A percentile compares a stretch with the other conserved stretches of the same genome.
These are phyloP conservation scores for Fusarium neocosmosporiellum DNA, from an alignment of 2,329 filamentous ascomycete genomes.

Conservation along the genomic window DNA sequence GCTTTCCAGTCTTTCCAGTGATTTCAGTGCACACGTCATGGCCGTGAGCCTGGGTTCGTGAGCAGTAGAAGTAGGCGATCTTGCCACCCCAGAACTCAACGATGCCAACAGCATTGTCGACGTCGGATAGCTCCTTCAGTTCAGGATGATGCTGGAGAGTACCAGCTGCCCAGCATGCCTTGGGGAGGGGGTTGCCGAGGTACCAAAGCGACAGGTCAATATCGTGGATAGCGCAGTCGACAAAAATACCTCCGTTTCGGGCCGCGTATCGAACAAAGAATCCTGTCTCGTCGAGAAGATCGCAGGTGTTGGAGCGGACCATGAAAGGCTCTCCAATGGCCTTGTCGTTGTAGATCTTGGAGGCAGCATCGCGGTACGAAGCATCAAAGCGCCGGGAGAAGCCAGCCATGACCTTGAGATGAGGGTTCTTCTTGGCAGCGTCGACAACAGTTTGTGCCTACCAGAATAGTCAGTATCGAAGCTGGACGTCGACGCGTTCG, in stretches of 20 bases:
- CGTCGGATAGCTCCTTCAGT: slow-evolving; percentile 40
- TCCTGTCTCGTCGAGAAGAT: slow-evolving; percentile 71
- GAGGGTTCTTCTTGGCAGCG: slow-evolving; percentile 63
- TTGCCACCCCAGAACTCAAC: slow-evolving; percentile 74
- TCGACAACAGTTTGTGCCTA: slow-evolving; percentile 70
- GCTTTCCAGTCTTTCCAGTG: slow-evolving; percentile 73
- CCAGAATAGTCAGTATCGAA: fast-evolving
- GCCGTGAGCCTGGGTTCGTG: slow-evolving; percentile 74
- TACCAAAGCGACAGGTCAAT: slow-evolving; percentile 57
- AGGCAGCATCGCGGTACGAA: slow-evolving; percentile 70
- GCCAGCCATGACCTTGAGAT: slow-evolving; percentile 69
- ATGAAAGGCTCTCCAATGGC: slow-evolving; percentile 69
- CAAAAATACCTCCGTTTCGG: slow-evolving; percentile 74
- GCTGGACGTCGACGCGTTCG: fast-evolving
- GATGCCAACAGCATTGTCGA: slow-evolving; percentile 57
- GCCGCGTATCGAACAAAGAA: slow-evolving; percentile 76
- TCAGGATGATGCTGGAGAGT: slow-evolving; percentile 40
- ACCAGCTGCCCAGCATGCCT: slow-evolving; percentile 24
- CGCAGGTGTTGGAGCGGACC: slow-evolving; percentile 74
- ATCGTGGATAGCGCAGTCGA: slow-evolving; percentile 77
- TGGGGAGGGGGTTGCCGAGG: slow-evolving; percentile 31
- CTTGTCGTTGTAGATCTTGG: slow-evolving; percentile 59
- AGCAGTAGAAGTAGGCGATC: slow-evolving; percentile 73
- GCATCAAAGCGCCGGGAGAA: slow-evolving; percentile 65
- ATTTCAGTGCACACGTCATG: slow-evolving; percentile 72